phyloP scores from a whole-genome alignment of 352 stramenopile genomes.

The Phytopythium oedochilum region DNA sequence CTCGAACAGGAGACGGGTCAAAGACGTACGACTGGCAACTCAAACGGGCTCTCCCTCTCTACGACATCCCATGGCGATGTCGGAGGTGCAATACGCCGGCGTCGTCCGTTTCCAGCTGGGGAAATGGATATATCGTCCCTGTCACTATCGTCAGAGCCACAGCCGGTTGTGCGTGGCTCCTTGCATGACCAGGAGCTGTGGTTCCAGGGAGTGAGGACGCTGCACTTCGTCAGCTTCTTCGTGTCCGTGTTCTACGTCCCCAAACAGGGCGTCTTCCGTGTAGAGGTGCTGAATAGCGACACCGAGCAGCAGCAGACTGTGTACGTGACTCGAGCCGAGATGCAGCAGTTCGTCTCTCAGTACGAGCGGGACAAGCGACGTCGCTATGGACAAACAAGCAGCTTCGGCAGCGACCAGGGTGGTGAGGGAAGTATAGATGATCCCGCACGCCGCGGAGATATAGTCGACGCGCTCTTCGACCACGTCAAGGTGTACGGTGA shows the following conservation, averaged over 20 bases:
- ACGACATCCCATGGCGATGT: slow-evolving; percentile 19
- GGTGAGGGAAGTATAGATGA: slow-evolving; percentile 10
- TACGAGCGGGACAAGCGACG: slow-evolving; percentile 29
- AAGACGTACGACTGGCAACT: slow-evolving; percentile 24
- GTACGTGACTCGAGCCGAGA: slow-evolving; percentile 57
- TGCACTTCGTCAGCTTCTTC: slow-evolving; percentile 66
- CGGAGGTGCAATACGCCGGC: slow-evolving; percentile 16
- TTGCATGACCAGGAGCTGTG: slow-evolving; percentile 52
- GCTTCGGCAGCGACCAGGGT: background rate
- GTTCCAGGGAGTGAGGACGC: slow-evolving; percentile 61
- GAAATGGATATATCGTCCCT: slow-evolving; percentile 1
- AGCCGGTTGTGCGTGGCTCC: slow-evolving; percentile 13
- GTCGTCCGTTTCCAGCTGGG: slow-evolving; percentile 29
- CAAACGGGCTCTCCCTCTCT: slow-evolving; percentile 23
- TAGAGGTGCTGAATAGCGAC: slow-evolving; percentile 80
- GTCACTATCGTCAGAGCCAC: slow-evolving; percentile 3
- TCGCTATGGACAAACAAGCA: background rate
- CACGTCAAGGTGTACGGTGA: slow-evolving; percentile 54
- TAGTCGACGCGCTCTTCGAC: slow-evolving; percentile 59
- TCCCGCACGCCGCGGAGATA: slow-evolving; percentile 23
- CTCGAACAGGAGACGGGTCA: slow-evolving; percentile 65
- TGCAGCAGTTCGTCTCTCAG: slow-evolving; percentile 49
- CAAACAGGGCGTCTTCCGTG: slow-evolving; percentile 58
- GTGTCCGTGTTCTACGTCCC: slow-evolving; percentile 64
- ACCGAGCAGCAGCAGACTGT: slow-evolving; percentile 74